These are phyloP conservation scores for Agastache rugosa DNA, from an alignment of 257 asterid species.

Conservation along the genomic window DNA sequence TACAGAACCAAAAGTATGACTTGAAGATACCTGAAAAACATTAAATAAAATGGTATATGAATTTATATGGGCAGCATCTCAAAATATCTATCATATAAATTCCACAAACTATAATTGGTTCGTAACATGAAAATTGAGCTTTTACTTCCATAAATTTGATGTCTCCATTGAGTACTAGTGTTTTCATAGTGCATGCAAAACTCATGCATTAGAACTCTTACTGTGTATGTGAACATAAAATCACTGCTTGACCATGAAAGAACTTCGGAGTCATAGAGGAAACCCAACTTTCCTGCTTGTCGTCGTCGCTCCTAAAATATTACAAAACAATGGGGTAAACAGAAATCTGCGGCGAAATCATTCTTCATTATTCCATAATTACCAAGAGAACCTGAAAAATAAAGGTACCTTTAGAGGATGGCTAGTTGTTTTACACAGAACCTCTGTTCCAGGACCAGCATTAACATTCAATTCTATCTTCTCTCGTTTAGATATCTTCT, in stretches of 20 bases:
- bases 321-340: slow-evolving; percentile 10
- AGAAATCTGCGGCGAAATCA: slow-evolving; percentile 13
- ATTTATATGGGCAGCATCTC: slow-evolving; percentile 20
- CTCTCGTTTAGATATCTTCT: slow-evolving; percentile 82
- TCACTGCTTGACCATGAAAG: slow-evolving; percentile 82
- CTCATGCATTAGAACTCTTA: slow-evolving; percentile 41
- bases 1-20: slow-evolving; percentile 60
- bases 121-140: slow-evolving; percentile 5
- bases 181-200: slow-evolving; percentile 15
- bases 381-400: slow-evolving; percentile 24
- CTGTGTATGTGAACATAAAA: slow-evolving; percentile 64
- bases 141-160: slow-evolving; percentile 7
- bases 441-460: slow-evolving; percentile 70
- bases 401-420: slow-evolving; percentile 85
- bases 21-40: slow-evolving; percentile 64
- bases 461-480: slow-evolving; percentile 72
- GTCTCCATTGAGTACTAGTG: background rate
- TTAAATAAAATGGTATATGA: slow-evolving; percentile 15
- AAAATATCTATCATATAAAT: background rate
- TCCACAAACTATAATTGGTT: background rate
- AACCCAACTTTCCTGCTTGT: slow-evolving; percentile 70
- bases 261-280: slow-evolving; percentile 76
- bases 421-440: slow-evolving; percentile 65
- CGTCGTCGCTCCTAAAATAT: slow-evolving; percentile 64
- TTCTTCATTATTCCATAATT: slow-evolving; percentile 21